Conservation (phyloP, 140 eudicot genomes). For the Stevia rebaudiana region DNA sequence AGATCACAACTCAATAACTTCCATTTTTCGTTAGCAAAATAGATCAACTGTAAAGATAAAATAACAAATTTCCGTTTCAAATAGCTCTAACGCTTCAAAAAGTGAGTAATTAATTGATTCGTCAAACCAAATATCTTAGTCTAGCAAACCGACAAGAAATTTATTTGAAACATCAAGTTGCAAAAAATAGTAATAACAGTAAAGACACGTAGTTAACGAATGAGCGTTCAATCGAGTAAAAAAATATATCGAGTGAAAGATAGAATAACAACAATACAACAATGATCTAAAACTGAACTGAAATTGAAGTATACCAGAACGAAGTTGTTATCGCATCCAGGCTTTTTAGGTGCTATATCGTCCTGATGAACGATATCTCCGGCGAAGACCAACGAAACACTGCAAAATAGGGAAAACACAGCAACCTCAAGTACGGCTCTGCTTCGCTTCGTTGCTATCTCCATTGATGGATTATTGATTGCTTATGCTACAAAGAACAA, state of each 20-base stretch:
- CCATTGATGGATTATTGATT: conserved; percentile 20
- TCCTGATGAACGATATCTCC: conserved; percentile 97
- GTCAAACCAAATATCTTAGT: conserved; percentile 7
- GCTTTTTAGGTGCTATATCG: conserved; percentile 73
- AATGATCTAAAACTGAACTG: neutral
- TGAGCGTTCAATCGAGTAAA: conserved; percentile 8
- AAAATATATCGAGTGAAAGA: conserved; percentile 9
- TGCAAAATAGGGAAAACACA: conserved; percentile 30
- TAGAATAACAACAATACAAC: neutral
- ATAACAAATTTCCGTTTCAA: neutral
- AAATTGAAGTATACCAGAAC: conserved; percentile 62
- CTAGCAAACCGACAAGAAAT: conserved; percentile 28
- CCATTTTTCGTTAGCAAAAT: neutral
- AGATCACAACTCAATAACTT: conserved; percentile 10
- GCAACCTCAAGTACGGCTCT: conserved; percentile 21
- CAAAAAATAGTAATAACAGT: conserved; percentile 1
- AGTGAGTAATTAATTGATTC: conserved; percentile 8
- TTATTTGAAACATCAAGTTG: conserved; percentile 16
- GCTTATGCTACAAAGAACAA: neutral
- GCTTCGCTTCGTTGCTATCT: conserved; percentile 23
- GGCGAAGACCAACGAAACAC: conserved; percentile 44
- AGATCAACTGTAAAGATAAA: neutral
- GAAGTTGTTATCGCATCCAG: conserved; percentile 92
- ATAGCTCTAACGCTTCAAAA: neutral
- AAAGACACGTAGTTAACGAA: neutral